Base-by-base conservation (phyloP, 768 basidiomycete genomes). In the Lentinus brumalis region DNA sequence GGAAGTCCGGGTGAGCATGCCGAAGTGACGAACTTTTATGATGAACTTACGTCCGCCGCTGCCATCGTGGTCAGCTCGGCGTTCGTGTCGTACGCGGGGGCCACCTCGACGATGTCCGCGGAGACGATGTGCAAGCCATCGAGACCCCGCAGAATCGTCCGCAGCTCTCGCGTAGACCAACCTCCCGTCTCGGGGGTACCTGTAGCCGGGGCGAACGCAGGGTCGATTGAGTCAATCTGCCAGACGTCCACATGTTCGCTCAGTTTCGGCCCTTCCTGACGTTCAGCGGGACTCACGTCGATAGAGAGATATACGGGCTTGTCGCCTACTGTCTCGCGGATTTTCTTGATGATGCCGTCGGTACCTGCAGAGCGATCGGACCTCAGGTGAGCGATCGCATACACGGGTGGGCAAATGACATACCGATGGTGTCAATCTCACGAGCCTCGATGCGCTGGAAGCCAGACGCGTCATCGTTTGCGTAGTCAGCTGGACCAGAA, bases 121-220 rank as follows among this genome's bases (percentile, higher is more conserved):
- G 86, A 90, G 49, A 93, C 89, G 62, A 94, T 86, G 60, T 84
- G 78, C 53, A 93, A 77, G 14, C 91, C 90, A 56, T 87, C 86
- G 14, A 94, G 74, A 18, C 91, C 91, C 50, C 91, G 78, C 59
- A 93, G 73, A 67, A 93, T 89, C 7, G 86, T 85, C 51, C 89
- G 85, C 53, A 92, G 75, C 73, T 94, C 91, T 59, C 92, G 86
- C 7, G 91, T 91, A 4, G 90, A 88, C 91, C 90, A 92, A 10
- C 85, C 91, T 0, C 91, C 91, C 0, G 91, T 88, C 74, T 93
- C 92, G 0, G 91, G 92, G 0, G 92, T 93, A 4, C 91, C 91
- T 0, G 91, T 91, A 0, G 90, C 91, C 30, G 91, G 91, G 2
- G 91, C 91, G 63, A 91, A 89, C 15, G 86, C 86, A 18, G 91